Percentiles rank a stretch among this genome's conserved stretches.
Evolutionary conservation across 768 basidiomycete species (phyloP).

Genomic region (Russula ochroleuca): DNA sequence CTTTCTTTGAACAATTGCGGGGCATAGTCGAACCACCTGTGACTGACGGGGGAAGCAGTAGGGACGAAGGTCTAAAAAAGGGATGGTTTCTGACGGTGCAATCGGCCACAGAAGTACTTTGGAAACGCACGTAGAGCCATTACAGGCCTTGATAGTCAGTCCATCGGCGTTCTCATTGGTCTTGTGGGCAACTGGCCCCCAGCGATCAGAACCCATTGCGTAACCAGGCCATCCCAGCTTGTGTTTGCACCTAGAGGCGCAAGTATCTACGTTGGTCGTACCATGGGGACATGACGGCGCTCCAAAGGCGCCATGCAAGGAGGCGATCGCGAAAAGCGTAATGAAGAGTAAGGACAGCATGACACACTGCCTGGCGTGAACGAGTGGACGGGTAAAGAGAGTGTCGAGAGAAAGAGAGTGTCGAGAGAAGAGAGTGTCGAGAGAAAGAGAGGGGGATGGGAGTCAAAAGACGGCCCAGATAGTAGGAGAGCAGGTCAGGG

Average conservation of each 20-base stretch:
- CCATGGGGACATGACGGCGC: slow-evolving; percentile 13
- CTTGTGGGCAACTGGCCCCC: neutral
- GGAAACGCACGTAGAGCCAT: too few relatives aligned
- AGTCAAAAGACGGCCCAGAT: slow-evolving; percentile 30
- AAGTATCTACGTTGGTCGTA: neutral
- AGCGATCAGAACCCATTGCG: neutral
- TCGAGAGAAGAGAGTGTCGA: slow-evolving; percentile 7
- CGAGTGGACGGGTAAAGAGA: slow-evolving; percentile 26
- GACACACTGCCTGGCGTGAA: slow-evolving; percentile 23
- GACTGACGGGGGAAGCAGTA: too few relatives aligned
- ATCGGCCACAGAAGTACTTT: too few relatives aligned
- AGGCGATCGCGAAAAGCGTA: slow-evolving; percentile 25
- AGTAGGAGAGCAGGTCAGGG: slow-evolving; percentile 13
- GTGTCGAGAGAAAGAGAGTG: slow-evolving; percentile 23
- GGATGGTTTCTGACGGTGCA: too few relatives aligned
- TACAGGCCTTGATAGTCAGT: too few relatives aligned
- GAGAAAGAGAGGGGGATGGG: neutral
- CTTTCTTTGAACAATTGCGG: too few relatives aligned
- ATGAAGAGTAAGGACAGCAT: slow-evolving; percentile 30
- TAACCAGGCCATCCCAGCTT: slow-evolving; percentile 32
- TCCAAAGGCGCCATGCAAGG: slow-evolving; percentile 13
- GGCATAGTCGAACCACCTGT: too few relatives aligned
- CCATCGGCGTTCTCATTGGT: too few relatives aligned
- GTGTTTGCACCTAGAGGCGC: slow-evolving; percentile 22
- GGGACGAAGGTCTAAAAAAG: too few relatives aligned